Evolutionary conservation across 208 protist genomes (phyloP), one percentile per base, ranked within the genome.

Genomic region (Trypanosoma brucei): DNA sequence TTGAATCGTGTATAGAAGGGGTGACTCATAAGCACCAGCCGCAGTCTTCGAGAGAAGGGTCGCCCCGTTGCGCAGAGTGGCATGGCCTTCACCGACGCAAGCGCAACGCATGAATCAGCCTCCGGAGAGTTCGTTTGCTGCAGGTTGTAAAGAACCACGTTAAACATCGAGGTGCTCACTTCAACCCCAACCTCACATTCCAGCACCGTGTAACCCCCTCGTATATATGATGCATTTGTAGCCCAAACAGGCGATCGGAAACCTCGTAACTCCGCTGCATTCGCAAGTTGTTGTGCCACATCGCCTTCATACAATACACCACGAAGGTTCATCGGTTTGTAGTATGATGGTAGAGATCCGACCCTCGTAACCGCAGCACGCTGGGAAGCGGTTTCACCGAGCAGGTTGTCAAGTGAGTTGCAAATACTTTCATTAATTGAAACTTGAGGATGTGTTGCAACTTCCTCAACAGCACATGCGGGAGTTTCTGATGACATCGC

Each of bases 211-310:
- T 70, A 52, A 1, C 69, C 74, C 7, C 46, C 34, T 2, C 53
- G 40, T 22, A 59, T 57, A 36, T 79, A 78, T 36, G 72, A 46
- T 0, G 6, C 35, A 8, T 31, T 34, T 1, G 81, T 72, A 2
- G 71, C 49, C 79, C 79, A 91, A 6, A 91, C 56, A 3, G 76
- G 75, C 9, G 73, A 85, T 22, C 56, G n/a, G 49, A 91, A 87
- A 36, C 59, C 33, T 36, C 44, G 62, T 1, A 59, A 1, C 33
- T 7, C 54, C 5, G 67, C 68, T 9, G 70, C 62, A n/a, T n/a
- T 14, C 30, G 49, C 30, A 39, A 83, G 45, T 8, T 46, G 36
- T 14, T 42, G 33, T 14, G 70, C 77, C 45, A 83, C 39, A 3
- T 66, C 63, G 2, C 59, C 75, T 1, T 60, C 63, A 51, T 84